These are phyloP conservation scores for Vanilla planifolia DNA, from an alignment of 106 monocot genomes.

Conservation along the genomic window DNA sequence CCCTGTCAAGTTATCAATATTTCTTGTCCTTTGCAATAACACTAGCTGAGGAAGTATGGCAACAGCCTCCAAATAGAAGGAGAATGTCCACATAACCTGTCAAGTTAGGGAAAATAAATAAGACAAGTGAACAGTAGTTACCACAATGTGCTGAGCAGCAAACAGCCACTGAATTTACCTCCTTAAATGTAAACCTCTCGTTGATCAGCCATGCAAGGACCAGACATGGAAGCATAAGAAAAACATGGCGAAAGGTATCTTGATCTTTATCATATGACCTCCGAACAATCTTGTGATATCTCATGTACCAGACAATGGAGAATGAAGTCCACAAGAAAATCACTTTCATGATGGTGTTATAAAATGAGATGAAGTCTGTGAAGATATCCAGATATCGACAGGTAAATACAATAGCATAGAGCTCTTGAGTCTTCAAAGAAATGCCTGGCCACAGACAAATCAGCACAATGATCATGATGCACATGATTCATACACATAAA, in stretches of 20 bases:
- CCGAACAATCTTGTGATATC: constrained; percentile 52
- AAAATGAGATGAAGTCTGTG: constrained; percentile 55
- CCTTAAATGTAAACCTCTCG: constrained; percentile 51
- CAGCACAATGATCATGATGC: neutral
- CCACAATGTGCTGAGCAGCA: neutral
- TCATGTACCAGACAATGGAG: constrained; percentile 69
- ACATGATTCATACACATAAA: neutral
- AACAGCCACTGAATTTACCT: constrained; percentile 24
- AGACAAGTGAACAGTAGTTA: neutral
- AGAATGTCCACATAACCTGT: constrained; percentile 92
- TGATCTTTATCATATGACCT: constrained; percentile 77
- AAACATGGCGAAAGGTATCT: constrained; percentile 65
- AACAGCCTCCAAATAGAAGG: constrained; percentile 76
- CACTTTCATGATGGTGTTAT: constrained; percentile 69
- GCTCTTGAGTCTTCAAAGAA: constrained; percentile 77
- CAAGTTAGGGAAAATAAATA: neutral
- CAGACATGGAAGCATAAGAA: constrained; percentile 48
- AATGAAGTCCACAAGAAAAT: constrained; percentile 62
- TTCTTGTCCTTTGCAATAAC: constrained; percentile 77
- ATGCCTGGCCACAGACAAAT: constrained; percentile 34
- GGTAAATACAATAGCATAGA: constrained; percentile 69
- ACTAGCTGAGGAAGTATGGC: constrained; percentile 90
- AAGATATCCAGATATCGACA: constrained; percentile 59
- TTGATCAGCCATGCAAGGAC: constrained; percentile 43
- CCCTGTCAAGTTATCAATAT: constrained; percentile 88